Evolutionary conservation across 2,329 filamentous ascomycete genomes (phyloP), one percentile per base, ranked within the genome.

Genomic region (Diplodia intermedia): DNA sequence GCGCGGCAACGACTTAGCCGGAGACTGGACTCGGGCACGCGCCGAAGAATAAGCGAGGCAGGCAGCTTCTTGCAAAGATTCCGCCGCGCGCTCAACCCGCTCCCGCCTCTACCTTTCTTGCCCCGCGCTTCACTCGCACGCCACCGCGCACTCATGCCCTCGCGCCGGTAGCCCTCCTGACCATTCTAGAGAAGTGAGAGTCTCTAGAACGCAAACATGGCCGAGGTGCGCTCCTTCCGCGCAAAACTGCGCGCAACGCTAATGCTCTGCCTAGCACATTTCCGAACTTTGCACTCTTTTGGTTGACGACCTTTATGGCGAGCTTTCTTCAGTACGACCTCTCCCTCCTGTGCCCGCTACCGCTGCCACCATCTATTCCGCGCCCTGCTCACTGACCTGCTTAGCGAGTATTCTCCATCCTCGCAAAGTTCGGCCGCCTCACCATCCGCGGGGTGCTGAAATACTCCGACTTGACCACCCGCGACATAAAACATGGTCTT

Each of bases 261-360:
- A 65, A 69, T 23, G 23, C 47, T 43, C n/a, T 54, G 26, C 54
- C 86, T 91, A 94, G 92, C 84, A 89, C 81, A 82, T 91, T 73
- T 89, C 91, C 76, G 92, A 97, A 87, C 91, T 98, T 77, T 97
- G 93, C 84, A 88, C 90, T 83, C 89, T 97, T 78, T 86, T 97
- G 71, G 90, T 98, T 71, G 89, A 93, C 77, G 93, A 97, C 78
- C 86, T 92, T 69, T 94, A 95, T 79, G 95, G 95, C 77, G 92
- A 97, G 82, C 88, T 98, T 69, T 93, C 93, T 70, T 92, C 93
- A 78, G 94, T 97, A 91, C 75, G 90, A 55, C 33, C 33, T 20
- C n/a, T 55, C 52, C 7, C 43, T 36, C 14, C 12, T 15, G 11
- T 31, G 5, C 43, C 29, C 29, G 47, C 60, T 12, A 53, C 40